Base-by-base conservation (phyloP, 805 yeast species). In the Suhomyces sp. region DNA sequence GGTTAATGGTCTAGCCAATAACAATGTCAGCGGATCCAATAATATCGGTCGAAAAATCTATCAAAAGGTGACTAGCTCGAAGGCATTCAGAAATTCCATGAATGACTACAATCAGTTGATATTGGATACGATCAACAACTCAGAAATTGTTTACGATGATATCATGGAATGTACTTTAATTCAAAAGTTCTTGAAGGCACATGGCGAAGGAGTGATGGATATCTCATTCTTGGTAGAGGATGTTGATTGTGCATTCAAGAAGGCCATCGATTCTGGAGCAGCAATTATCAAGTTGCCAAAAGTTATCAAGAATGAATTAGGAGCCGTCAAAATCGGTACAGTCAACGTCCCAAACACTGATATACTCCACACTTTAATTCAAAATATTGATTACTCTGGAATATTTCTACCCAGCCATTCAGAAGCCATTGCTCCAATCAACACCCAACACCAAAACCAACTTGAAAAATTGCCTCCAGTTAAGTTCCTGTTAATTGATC, bases 121-220 rank as follows among this genome's bases (percentile, higher is more conserved):
- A 15, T 4, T 47, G 19, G 53, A 62, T 17, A 52, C 59, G 6
- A 51, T 61, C 19, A 52, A 55, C 27, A 53, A 49, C 43, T 57
- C 64, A 4, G 62, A 62, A 43, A 41, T 39, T 1, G 51, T 60
- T 6, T 52, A 56, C 43, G 51, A 60, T 46, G 68, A 62, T 33
- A 47, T 55, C 6, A 51, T 55, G 51, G 59, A 59, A 37, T 49
- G 57, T 35, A 24, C 52, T 2, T 33, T 56, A 20, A 56, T 68
- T 37, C 66, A 64, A 35, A 56, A 62, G 17, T 73, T 62, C 56
- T 57, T 72, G 12, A 53, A 56, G 10, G 52, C 59, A 4, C 96
- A 89, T 65, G 93, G 96, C 1, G 92, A 87, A 62, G 87, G 89
- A 4, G 89, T 89, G n/a, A 82, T 82, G 64, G 94, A 89, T 61